A percentile compares a stretch with the other conserved stretches of the same genome.
phyloP scores from a whole-genome alignment of 2,329 filamentous ascomycete genomes.

The Diplodia sapinea region DNA sequence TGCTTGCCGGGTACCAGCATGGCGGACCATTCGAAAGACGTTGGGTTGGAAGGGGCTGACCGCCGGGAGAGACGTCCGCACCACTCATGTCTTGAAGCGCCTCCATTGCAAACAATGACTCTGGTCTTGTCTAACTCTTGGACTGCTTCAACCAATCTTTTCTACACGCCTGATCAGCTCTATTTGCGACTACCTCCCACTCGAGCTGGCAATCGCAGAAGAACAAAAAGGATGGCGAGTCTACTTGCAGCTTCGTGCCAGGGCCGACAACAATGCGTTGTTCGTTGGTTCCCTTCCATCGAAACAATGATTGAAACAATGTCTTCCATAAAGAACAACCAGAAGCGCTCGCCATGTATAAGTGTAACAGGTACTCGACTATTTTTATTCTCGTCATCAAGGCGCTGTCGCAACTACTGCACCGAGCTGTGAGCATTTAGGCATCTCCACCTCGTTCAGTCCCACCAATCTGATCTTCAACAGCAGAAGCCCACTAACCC shows the following conservation, averaged over 20 bases:
- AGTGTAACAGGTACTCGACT: background rate
- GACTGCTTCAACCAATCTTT: too few relatives aligned
- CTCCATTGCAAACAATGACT: too few relatives aligned
- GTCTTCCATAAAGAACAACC: background rate
- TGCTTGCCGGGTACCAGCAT: constrained; percentile 9
- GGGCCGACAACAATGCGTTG: background rate
- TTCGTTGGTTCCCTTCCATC: background rate
- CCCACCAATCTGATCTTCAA: background rate
- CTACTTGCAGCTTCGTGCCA: background rate
- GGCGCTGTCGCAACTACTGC: too few relatives aligned
- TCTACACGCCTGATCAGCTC: too few relatives aligned
- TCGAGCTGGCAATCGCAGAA: background rate
- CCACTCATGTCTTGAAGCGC: too few relatives aligned
- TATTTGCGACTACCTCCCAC: background rate
- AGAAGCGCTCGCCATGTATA: background rate
- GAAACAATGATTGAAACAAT: background rate
- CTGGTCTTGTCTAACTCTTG: too few relatives aligned
- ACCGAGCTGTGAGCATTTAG: too few relatives aligned
- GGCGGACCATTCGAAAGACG: background rate
- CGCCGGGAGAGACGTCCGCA: background rate
- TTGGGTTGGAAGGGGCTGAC: background rate
- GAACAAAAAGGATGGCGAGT: background rate
- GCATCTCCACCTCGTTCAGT: too few relatives aligned
- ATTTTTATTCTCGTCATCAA: too few relatives aligned
- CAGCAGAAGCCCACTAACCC: background rate